A percentile compares a stretch with the other conserved stretches of the same genome.
These are phyloP conservation scores for Clavispora fructus DNA, from an alignment of 805 yeast genomes.

Conservation along the genomic window DNA sequence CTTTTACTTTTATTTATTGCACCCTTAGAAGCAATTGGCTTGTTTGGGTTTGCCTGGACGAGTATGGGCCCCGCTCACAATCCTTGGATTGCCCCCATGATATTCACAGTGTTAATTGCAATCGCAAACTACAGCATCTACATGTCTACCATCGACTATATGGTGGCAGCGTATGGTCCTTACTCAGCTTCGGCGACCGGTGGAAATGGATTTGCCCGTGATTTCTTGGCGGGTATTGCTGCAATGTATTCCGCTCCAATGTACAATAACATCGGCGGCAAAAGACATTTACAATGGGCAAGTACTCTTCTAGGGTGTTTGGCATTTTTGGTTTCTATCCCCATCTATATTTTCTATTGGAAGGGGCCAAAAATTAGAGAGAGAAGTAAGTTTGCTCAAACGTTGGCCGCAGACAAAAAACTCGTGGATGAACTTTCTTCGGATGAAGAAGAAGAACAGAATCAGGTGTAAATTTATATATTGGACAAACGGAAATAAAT, in stretches of 20 bases:
- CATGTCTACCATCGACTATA: constrained; percentile 41
- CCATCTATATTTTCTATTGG: constrained; percentile 36
- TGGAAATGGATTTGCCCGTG: constrained; percentile 40
- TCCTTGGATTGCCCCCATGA: constrained; percentile 40
- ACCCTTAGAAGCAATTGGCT: constrained; percentile 34
- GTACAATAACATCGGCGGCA: constrained; percentile 28
- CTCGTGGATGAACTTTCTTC: constrained; percentile 5
- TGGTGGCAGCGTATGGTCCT: constrained; percentile 39
- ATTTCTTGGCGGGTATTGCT: constrained; percentile 35
- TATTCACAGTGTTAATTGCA: constrained; percentile 33
- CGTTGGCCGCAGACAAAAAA: constrained; percentile 25
- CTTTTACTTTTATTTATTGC: constrained; percentile 31
- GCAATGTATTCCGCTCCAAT: constrained; percentile 35
- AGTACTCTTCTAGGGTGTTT: constrained; percentile 33
- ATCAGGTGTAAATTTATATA: neutral
- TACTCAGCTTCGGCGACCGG: constrained; percentile 42
- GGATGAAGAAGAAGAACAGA: constrained; percentile 6
- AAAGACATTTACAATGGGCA: constrained; percentile 32
- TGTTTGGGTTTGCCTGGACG: constrained; percentile 41
- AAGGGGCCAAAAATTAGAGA: constrained; percentile 33
- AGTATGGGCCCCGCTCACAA: constrained; percentile 31
- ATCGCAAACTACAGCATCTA: constrained; percentile 37
- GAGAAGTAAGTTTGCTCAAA: constrained; percentile 33
- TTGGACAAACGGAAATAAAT: too few species aligned
- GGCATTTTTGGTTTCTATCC: constrained; percentile 28